Percentiles rank a stretch among this genome's conserved stretches.
Evolutionary conservation across 1,284 basidiomycete species (phyloP).

Genomic region (Fomitopsis schrenkii): DNA sequence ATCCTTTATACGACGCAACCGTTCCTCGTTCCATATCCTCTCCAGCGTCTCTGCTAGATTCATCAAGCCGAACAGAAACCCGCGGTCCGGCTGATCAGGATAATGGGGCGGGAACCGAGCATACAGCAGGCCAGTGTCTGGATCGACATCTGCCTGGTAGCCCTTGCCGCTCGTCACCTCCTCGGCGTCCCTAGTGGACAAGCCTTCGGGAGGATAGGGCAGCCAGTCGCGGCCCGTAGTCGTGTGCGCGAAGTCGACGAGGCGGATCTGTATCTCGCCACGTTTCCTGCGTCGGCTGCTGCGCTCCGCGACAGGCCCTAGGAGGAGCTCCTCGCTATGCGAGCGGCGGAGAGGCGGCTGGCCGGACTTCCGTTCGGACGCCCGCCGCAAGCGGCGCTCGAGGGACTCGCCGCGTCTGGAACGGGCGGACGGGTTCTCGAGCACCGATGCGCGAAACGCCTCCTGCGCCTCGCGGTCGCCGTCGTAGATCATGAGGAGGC

Average conservation of each 20-base stretch:
- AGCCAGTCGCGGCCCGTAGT: slow-evolving; percentile 94
- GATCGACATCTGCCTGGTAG: slow-evolving; percentile 78
- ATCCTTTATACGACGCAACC: slow-evolving; percentile 60
- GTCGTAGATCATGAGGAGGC: slow-evolving; percentile 95
- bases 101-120: slow-evolving; percentile 93
- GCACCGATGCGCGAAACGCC: slow-evolving; percentile 53
- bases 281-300: slow-evolving; percentile 61
- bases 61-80: slow-evolving; percentile 90
- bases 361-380: slow-evolving; percentile 7
- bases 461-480: slow-evolving; percentile 88
- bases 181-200: slow-evolving; percentile 25
- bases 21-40: slow-evolving; percentile 83
- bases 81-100: slow-evolving; percentile 85
- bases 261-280: slow-evolving; percentile 92
- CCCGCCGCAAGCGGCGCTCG: slow-evolving; percentile 41
- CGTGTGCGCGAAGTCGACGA: slow-evolving; percentile 99
- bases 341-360: slow-evolving; percentile 58
- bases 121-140: slow-evolving; percentile 73
- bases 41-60: slow-evolving; percentile 74
- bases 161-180: slow-evolving; percentile 66
- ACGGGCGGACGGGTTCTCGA: slow-evolving; percentile 66
- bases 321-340: slow-evolving; percentile 71
- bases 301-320: slow-evolving; percentile 59
- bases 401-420: slow-evolving; percentile 77
- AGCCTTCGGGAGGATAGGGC: slow-evolving; percentile 48